Base-by-base conservation (phyloP, 1,139 yeast genomes). In the Casaregolazyma suthepensis region DNA sequence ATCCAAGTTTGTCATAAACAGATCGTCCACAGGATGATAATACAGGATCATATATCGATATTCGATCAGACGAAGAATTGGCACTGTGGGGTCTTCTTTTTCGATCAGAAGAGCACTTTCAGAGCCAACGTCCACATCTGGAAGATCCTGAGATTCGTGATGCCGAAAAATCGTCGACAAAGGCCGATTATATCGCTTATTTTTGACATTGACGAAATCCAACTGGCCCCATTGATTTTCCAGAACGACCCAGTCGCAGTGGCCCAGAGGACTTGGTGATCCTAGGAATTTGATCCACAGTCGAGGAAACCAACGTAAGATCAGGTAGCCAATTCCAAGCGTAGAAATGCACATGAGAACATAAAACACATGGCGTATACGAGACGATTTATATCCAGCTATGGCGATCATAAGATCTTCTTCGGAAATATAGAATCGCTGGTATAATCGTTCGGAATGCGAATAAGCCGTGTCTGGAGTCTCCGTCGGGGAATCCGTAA, bases 141-240 rank as follows among this genome's bases (percentile, higher is more conserved):
- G n/a, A 13, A 51, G 43, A 13, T 56, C 59, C 6, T 55, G 55
- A 12, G 53, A 50, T 26, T 67, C 67, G 17, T 64, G 49, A 60
- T 66, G 48, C 70, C 75, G 61, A 56, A 93, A 77, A 46, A 87
- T 81, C 0, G 86, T 79, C 1, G 95, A 86, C 46, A 91, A 67
- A 17, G 88, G 76, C 61, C 87, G 81, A 61, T 86, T 82, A 64
- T 84, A 87, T 73, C 86, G 77, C 46, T 72, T 72, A 61, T 83
- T 78, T 1, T 71, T 64, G 17, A 93, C 81, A 5, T 73, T 69
- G 4, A 81, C 78, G 15, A 85, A 78, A 26, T 80, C 76, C 59
- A 93, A 75, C 62, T 89, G 96, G 31, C 97, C 98, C 76, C 82
- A 86, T 66, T 91, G 97, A 61, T 89, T 94, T 59, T 93, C 99